Evolutionary conservation across 2,329 filamentous ascomycete genomes (phyloP), one percentile per base, ranked within the genome.

Genomic region (Blastomyces emzantsi): DNA sequence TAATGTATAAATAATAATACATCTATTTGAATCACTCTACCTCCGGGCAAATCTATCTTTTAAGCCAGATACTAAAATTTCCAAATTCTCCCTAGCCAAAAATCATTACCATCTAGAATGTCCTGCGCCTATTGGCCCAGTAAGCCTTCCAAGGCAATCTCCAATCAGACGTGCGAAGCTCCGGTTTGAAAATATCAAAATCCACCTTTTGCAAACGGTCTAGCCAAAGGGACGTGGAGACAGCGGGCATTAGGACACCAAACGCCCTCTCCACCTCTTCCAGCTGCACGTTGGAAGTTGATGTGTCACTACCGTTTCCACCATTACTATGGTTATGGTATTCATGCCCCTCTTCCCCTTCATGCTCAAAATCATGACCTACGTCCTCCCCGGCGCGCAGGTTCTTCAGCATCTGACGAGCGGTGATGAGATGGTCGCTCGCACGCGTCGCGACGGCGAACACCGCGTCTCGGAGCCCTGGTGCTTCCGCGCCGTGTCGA

Each of bases 391-490:
- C 90, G 3, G 85, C 86, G 62, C 85, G 85, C 25, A 96, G 78
- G 70, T 90, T 90, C 71, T 86, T 87, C 65, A 97, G 76, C 92
- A 99, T 96, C 74, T 96, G 90, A 64, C 92, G 82, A 1, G 90
- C 93, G 0, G 93, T 97, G 69, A 97, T 96, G 43, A 99, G 80
- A 76, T 99, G 94, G 73, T 99, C 94, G 72, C 95, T 95, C 7
- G 94, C 94, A 47, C 93, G 85, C 0, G 94, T 99, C 0, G 94
- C 94, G 17, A 99, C 90, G 3, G 86, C 83, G 76, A 97, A 99
- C 0, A 97, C 86, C 3, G 92, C 93, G 75, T 99, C 93, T 65
- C 89, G 87, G 22, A 97, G 81, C 0, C 92, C 92, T 0, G 85
- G 81, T 0, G 93, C 93, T n/a, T 85, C 78, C 0, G 89, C 86